Evolutionary conservation across 2,329 filamentous ascomycete species (phyloP).

Genomic region (Cladosporium austrohemisphaericum): DNA sequence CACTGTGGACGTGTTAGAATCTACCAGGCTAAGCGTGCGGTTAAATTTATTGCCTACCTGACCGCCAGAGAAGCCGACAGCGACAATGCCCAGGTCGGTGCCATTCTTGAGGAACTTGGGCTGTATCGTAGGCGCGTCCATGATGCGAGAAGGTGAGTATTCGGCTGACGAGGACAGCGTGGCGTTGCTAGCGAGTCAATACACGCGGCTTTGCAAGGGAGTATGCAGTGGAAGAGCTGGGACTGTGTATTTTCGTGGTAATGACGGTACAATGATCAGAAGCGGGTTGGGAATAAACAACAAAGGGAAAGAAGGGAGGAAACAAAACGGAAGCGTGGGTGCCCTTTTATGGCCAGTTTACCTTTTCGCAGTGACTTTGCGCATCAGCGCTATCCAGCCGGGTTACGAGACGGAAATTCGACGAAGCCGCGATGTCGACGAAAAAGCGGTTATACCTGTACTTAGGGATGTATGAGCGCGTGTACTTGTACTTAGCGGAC

Average conservation of each 20-base stretch:
- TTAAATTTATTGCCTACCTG: conserved; percentile 58
- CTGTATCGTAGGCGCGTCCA: conserved; percentile 53
- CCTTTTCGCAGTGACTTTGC: conserved; percentile 1
- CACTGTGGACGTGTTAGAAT: conserved; percentile 51
- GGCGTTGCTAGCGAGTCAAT: not conserved
- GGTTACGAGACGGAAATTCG: conserved; percentile 14
- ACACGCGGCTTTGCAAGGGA: not conserved
- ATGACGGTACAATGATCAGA: not conserved
- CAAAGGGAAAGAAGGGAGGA: not conserved
- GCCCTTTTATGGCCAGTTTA: conserved; percentile 6
- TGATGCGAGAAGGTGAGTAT: conserved; percentile 14
- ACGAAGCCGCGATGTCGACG: not conserved
- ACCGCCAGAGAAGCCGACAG: conserved; percentile 93
- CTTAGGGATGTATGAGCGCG: conserved; percentile 8
- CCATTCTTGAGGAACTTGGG: conserved; percentile 76
- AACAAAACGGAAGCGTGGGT: not conserved
- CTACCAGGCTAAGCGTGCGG: not conserved
- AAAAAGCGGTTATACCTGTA: conserved; percentile 6
- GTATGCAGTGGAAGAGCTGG: not conserved
- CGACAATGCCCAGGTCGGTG: conserved; percentile 82
- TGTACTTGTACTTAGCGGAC: conserved; percentile 13
- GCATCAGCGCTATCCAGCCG: conserved; percentile 12
- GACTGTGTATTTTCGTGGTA: not conserved
- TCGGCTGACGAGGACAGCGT: not conserved
- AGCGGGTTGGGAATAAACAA: not conserved